These are phyloP conservation scores for Xylariaceae sp. DNA, from an alignment of 2,329 filamentous ascomycete genomes.

Conservation along the genomic window DNA sequence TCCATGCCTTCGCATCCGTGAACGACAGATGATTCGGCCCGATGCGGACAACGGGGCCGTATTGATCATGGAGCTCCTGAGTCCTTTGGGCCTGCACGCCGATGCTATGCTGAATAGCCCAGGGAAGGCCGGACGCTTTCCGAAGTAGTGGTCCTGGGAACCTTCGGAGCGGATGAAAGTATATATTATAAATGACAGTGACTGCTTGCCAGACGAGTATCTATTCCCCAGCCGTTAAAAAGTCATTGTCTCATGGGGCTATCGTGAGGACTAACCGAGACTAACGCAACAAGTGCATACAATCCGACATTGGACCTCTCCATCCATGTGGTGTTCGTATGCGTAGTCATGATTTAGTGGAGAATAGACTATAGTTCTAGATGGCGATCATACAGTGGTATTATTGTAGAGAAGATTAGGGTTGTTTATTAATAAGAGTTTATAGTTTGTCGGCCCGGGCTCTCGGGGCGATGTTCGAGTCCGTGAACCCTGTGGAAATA, in stretches of 20 bases:
- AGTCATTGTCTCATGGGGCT: background rate
- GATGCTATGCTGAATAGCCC: slow-evolving; percentile 29
- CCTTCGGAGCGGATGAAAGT: slow-evolving; percentile 37
- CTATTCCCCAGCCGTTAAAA: slow-evolving; percentile 20
- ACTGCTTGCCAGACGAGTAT: slow-evolving; percentile 28
- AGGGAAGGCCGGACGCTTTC: slow-evolving; percentile 34
- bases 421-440: background rate
- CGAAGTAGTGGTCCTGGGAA: slow-evolving; percentile 36
- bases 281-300: slow-evolving; percentile 24
- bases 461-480: slow-evolving; percentile 6
- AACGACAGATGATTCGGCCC: slow-evolving; percentile 41
- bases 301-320: slow-evolving; percentile 24
- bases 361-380: too few relatives aligned
- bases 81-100: slow-evolving; percentile 34
- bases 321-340: slow-evolving; percentile 11
- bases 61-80: slow-evolving; percentile 33
- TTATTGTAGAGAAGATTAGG: background rate
- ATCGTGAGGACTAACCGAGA: slow-evolving; percentile 26
- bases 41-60: slow-evolving; percentile 31
- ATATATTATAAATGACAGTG: slow-evolving; percentile 37
- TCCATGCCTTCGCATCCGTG: slow-evolving; percentile 39
- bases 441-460: background rate
- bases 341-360: slow-evolving; percentile 9
- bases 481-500: slow-evolving; percentile 6
- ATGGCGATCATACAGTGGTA: background rate